Evolutionary conservation across 768 basidiomycete genomes (phyloP).

Genomic region (Lactarius hatsudake): DNA sequence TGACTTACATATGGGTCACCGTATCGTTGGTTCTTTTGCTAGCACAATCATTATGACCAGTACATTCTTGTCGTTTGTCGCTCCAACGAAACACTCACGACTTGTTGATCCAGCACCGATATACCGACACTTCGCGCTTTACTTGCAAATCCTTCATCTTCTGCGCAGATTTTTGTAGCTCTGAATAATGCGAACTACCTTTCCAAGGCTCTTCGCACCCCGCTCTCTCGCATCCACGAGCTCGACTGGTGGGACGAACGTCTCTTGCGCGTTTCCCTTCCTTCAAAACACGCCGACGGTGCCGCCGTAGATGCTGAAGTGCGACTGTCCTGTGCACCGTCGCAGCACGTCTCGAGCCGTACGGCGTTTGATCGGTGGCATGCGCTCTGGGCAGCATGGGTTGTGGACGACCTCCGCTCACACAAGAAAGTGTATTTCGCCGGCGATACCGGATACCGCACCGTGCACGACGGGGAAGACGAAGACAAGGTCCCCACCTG

Average conservation of each 20-base stretch:
- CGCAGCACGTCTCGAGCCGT: constrained; percentile 62
- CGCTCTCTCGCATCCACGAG: constrained; percentile 37
- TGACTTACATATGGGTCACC: background rate
- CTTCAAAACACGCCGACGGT: constrained; percentile 13
- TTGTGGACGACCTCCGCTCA: constrained; percentile 48
- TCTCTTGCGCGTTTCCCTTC: constrained; percentile 32
- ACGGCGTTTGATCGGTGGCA: constrained; percentile 49
- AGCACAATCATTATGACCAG: constrained; percentile 44
- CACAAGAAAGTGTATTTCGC: constrained; percentile 60
- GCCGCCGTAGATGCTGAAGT: constrained; percentile 33
- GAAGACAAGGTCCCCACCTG: constrained; percentile 53
- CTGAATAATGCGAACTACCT: constrained; percentile 44
- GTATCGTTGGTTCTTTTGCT: background rate
- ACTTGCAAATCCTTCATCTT: constrained; percentile 22
- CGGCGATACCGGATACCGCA: constrained; percentile 68
- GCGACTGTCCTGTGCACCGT: constrained; percentile 58
- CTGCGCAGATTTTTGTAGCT: constrained; percentile 45
- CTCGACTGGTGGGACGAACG: constrained; percentile 52
- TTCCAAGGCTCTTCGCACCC: constrained; percentile 33
- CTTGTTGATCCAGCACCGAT: constrained; percentile 33
- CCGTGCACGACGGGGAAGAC: constrained; percentile 46
- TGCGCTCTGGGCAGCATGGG: constrained; percentile 68
- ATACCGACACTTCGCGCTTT: constrained; percentile 36
- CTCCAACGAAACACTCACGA: background rate
- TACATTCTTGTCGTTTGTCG: constrained; percentile 6